Evolutionary conservation across 1,284 basidiomycete species (phyloP), one percentile per base, ranked within the genome.

Genomic region (Ustilago sp.): DNA sequence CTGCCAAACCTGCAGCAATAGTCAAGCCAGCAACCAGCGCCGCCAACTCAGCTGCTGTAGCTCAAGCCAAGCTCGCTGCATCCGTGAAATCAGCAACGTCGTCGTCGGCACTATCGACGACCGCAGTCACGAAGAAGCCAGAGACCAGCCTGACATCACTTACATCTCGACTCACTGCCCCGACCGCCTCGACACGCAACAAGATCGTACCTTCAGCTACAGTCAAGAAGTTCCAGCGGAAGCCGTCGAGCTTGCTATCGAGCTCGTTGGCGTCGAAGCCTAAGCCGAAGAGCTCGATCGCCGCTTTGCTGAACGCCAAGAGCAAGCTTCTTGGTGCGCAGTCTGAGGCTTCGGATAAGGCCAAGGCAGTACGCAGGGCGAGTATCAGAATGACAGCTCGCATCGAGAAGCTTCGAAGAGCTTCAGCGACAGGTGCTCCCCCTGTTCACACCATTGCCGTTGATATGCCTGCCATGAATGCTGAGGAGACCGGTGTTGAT

Each of bases 161-260:
- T 12, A 36, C 66, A 13, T 75, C 73, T 13, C 61, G 47, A 0
- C 57, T 66, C 3, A 70, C 64, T 9, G 73, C 73, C 15, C 56
- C 68, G 13, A 75, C 73, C 15, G 73, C 64, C 0, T 75, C 73
- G 43, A 63, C 66, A n/a, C 73, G 73, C 32, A 68, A 68, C 68
- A 70, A 70, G 47, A 50, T 75, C 32, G 66, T 71, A 8, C 68
- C 63, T 11, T 19, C 64, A 13, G 68, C 61, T 2, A 32, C 64
- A 4, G 51, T 59, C 1, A 76, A 68, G 28, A 68, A 65, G 52
- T 71, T 66, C 32, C 68, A 68, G 35, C 62, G 65, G 19, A 71
- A 70, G 38, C 32, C 58, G n/a, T 52, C 67, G 17, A 60, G 59
- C 41, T 36, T 52, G 56, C 12, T 23, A 8, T 12, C 41, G 23